Conservation (phyloP, 2,329 filamentous ascomycete genomes). For the Fusarium hainanense region DNA sequence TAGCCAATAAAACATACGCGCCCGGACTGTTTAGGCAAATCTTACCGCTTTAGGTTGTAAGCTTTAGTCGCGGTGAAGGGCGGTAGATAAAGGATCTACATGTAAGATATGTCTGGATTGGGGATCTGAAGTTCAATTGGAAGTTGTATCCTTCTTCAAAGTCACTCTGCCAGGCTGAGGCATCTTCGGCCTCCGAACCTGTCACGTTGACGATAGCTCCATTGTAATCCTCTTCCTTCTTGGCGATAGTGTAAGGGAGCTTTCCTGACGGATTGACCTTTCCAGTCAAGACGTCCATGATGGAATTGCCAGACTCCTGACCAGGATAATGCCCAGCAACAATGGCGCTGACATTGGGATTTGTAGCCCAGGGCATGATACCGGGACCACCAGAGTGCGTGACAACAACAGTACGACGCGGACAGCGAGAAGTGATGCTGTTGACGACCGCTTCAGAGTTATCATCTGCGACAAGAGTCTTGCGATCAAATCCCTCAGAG, state of each 20-base stretch:
- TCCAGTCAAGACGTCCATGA: background rate
- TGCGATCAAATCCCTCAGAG: background rate
- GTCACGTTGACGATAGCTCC: background rate
- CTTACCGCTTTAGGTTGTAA: too few relatives aligned
- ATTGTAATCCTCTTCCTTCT: slow-evolving; percentile 1
- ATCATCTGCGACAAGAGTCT: background rate
- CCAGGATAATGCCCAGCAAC: slow-evolving; percentile 80
- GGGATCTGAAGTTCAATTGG: too few relatives aligned
- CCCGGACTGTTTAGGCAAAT: too few relatives aligned
- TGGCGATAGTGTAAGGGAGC: slow-evolving; percentile 5
- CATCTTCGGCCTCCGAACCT: background rate
- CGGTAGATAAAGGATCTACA: too few relatives aligned
- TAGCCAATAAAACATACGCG: too few relatives aligned
- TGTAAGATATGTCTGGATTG: too few relatives aligned
- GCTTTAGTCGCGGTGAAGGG: too few relatives aligned
- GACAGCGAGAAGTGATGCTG: background rate
- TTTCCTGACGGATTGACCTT: slow-evolving; percentile 1
- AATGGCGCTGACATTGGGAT: background rate
- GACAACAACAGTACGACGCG: background rate
- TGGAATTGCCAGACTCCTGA: background rate
- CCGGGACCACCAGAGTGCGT: background rate
- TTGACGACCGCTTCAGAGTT: background rate
- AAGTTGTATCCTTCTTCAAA: background rate
- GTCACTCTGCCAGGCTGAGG: background rate
- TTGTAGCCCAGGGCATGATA: background rate